phyloP scores from a whole-genome alignment of 257 asterid species.

The Leptodermis oblonga region DNA sequence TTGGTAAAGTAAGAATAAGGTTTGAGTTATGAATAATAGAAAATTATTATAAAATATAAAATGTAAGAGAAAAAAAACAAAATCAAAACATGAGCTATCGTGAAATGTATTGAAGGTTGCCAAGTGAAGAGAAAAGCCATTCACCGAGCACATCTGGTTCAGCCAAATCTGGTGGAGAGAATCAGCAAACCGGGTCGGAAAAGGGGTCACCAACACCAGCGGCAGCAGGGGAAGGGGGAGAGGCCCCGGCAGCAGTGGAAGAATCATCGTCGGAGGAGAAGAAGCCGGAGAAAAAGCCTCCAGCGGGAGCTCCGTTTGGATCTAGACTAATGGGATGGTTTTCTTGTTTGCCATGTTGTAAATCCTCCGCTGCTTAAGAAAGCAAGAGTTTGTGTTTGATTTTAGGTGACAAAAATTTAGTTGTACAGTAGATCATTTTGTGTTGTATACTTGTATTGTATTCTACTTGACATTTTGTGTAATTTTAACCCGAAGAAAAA shows the following conservation, averaged over 20 bases:
- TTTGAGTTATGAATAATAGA: too few species aligned
- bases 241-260: not conserved
- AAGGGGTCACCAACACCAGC: not conserved
- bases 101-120: slow-evolving; percentile 30
- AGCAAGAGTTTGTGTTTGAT: not conserved
- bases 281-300: slow-evolving; percentile 5
- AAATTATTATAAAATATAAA: too few species aligned
- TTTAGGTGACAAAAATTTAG: not conserved
- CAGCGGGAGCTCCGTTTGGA: slow-evolving; percentile 16
- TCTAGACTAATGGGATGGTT: slow-evolving; percentile 28
- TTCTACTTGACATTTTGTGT: not conserved
- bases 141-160: slow-evolving; percentile 26
- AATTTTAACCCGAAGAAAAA: too few species aligned
- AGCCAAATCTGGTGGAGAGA: slow-evolving; percentile 9
- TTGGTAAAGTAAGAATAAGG: too few species aligned
- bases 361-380: not conserved
- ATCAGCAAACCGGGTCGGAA: slow-evolving; percentile 7
- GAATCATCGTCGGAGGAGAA: slow-evolving; percentile 1
- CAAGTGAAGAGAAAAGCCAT: slow-evolving; percentile 21
- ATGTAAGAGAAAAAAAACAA: too few species aligned
- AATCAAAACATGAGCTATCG: too few species aligned
- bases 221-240: not conserved
- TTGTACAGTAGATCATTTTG: not conserved
- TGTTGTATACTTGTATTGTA: not conserved
- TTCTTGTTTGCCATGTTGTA: slow-evolving; percentile 31